Percentiles rank a stretch among this genome's conserved stretches.
These are phyloP conservation scores for Clonostachys byssicola DNA, from an alignment of 2,329 filamentous ascomycete genomes.

Conservation along the genomic window DNA sequence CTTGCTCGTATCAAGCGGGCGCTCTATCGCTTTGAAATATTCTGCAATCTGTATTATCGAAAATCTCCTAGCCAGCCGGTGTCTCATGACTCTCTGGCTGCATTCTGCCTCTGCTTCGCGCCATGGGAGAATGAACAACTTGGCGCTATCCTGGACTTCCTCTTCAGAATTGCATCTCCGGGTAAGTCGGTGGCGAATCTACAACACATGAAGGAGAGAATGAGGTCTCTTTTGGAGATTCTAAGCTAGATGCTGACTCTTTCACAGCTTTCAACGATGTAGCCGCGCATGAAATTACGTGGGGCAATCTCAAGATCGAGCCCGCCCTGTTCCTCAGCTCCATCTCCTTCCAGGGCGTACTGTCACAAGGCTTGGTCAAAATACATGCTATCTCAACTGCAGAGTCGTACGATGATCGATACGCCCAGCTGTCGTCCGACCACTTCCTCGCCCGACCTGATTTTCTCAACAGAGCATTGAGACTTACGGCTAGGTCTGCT, in stretches of 20 bases:
- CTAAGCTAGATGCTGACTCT: background rate
- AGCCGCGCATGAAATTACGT: slow-evolving; percentile 2
- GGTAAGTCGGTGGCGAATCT: background rate
- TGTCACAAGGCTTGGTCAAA: background rate
- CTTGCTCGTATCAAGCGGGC: slow-evolving; percentile 1
- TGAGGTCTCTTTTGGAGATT: too few species aligned
- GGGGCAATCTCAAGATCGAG: background rate
- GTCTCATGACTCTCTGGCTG: background rate
- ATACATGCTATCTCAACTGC: background rate
- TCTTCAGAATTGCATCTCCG: background rate
- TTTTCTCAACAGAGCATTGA: background rate
- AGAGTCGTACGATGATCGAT: slow-evolving; percentile 3
- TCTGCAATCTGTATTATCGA: background rate
- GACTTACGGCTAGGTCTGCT: too few species aligned
- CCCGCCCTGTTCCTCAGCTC: background rate
- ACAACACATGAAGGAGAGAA: too few species aligned
- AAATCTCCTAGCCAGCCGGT: background rate
- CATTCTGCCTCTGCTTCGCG: slow-evolving; percentile 1
- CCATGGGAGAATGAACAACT: slow-evolving; percentile 5
- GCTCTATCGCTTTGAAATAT: slow-evolving; percentile 4
- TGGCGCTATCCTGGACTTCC: slow-evolving; percentile 2
- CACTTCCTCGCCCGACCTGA: background rate
- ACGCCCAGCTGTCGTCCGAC: background rate
- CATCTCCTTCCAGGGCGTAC: background rate
- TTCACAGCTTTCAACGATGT: slow-evolving; percentile 4